Evolutionary conservation across 2,329 filamentous ascomycete species (phyloP).

Genomic region (Fusarium dimerum): DNA sequence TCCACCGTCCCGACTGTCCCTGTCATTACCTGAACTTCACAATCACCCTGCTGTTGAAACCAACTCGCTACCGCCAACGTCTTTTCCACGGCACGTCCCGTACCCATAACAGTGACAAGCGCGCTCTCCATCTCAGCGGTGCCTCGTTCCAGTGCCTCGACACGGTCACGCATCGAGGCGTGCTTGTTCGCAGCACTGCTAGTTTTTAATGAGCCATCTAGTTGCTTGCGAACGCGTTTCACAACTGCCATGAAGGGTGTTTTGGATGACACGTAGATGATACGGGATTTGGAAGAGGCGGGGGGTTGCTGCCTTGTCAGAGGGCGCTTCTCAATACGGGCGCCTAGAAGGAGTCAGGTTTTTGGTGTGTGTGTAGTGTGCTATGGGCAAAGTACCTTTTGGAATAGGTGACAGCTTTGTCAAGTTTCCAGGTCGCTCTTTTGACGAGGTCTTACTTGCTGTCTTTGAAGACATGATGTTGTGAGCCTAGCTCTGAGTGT

Average conservation of each 20-base stretch:
- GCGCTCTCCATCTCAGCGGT: slow-evolving; percentile 31
- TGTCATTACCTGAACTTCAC: slow-evolving; percentile 60
- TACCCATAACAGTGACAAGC: slow-evolving; percentile 61
- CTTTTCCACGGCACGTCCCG: slow-evolving; percentile 66
- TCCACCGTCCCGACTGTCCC: slow-evolving; percentile 67
- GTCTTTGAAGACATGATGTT: slow-evolving; percentile 25
- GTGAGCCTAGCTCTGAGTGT: slow-evolving; percentile 13
- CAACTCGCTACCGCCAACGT: slow-evolving; percentile 62
- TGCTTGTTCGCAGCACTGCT: slow-evolving; percentile 49
- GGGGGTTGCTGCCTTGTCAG: slow-evolving; percentile 42
- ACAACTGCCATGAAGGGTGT: slow-evolving; percentile 70
- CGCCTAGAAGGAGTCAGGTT: slow-evolving; percentile 36
- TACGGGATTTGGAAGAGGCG: slow-evolving; percentile 43
- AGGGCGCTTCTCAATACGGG: slow-evolving; percentile 52
- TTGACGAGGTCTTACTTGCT: slow-evolving; percentile 12
- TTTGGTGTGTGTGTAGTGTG: neutral
- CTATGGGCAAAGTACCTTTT: slow-evolving; percentile 26
- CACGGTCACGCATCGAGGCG: slow-evolving; percentile 46
- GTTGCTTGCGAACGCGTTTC: slow-evolving; percentile 64
- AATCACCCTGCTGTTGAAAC: slow-evolving; percentile 64
- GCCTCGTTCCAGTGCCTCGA: slow-evolving; percentile 42
- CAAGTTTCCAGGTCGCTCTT: slow-evolving; percentile 21
- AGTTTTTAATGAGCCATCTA: slow-evolving; percentile 52
- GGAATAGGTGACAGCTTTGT: slow-evolving; percentile 39
- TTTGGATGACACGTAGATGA: slow-evolving; percentile 65